Evolutionary conservation across 257 asterid genomes (phyloP), one percentile per base, ranked within the genome.

Genomic region (Ilex asprella): DNA sequence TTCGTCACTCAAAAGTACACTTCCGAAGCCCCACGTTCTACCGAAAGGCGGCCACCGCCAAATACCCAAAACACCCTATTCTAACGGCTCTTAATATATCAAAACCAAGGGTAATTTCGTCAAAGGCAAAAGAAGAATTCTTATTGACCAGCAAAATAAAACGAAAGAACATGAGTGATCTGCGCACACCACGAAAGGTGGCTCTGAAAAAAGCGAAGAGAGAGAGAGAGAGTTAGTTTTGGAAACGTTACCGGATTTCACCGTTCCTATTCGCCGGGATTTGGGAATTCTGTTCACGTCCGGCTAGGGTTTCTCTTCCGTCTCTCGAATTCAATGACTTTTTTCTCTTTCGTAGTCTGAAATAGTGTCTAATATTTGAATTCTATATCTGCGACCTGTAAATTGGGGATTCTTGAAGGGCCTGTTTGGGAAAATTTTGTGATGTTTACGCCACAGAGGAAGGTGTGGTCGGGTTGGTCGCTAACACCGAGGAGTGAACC

Each of bases 361-460:
- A 39, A 44, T 43, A 30, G 31, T 56, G 11, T 60, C 57, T 54
- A 39, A 21, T 70, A 44, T 59, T 10, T 63, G 54, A 64, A 16
- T 55, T 12, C 12, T 30, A 14, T 59, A 27, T 67, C 56, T 59
- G 78, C 62, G 87, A 81, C 78, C 82, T 76, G 75, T 72, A 50
- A 56, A 15, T 31, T 58, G 55, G 30, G 31, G 65, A 49, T 27
- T 39, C 58, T 29, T 31, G 32, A 58, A 47, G 35, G 41, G 39
- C 55, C 41, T 67, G 30, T 49, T 69, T 51, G 41, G 56, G 32
- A 47, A 63, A 12, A 66, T 47, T 65, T 12, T 29, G 65, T 44
- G 59, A 91, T 92, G 91, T 85, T 90, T 65, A 73, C 95, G 70
- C 95, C 97, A 61, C 78, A 76, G 81, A 85, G 60, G 70, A 79